phyloP scores from a whole-genome alignment of 805 yeast species.

The Metschnikowia dekortorum region DNA sequence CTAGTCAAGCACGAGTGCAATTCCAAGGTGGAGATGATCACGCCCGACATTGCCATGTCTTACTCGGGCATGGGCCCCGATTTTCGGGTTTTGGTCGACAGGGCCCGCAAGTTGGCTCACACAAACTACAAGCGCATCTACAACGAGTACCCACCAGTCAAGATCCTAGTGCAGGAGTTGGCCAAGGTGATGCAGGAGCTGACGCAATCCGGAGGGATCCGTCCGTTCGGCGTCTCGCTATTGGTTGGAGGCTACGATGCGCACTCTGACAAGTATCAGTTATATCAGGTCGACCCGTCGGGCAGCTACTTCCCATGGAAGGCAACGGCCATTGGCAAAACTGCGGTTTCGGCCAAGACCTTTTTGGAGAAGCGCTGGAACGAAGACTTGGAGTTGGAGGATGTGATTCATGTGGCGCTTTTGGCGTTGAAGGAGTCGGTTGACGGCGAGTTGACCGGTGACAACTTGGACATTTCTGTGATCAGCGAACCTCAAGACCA shows the following conservation, averaged over 20 bases:
- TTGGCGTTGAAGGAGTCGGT: conserved; percentile 92
- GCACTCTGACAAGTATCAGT: conserved; percentile 58
- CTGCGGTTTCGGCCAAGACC: conserved; percentile 93
- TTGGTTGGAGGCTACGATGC: conserved; percentile 93
- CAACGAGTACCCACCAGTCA: conserved; percentile 96
- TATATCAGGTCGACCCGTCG: conserved; percentile 97
- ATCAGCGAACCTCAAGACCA: conserved; percentile 81
- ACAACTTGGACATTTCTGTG: conserved; percentile 87
- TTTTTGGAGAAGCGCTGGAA: conserved; percentile 98
- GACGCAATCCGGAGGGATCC: conserved; percentile 97
- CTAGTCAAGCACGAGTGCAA: conserved; percentile 71
- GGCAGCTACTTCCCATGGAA: conserved; percentile 99
- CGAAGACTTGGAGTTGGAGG: conserved; percentile 94
- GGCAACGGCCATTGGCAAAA: conserved; percentile 98
- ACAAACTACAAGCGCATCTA: conserved; percentile 88
- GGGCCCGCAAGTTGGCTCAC: conserved; percentile 90
- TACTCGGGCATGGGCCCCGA: conserved; percentile 99
- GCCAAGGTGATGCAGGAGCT: conserved; percentile 98
- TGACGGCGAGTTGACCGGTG: conserved; percentile 97
- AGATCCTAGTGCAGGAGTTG: conserved; percentile 86
- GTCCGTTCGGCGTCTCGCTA: conserved; percentile 97
- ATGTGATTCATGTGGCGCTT: conserved; percentile 94
- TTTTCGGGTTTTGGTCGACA: conserved; percentile 88
- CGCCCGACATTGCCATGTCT: conserved; percentile 95
- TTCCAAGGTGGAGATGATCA: conserved; percentile 73